These are phyloP conservation scores for Kockiozyma suomiensis DNA, from an alignment of 805 yeast genomes.

Conservation along the genomic window DNA sequence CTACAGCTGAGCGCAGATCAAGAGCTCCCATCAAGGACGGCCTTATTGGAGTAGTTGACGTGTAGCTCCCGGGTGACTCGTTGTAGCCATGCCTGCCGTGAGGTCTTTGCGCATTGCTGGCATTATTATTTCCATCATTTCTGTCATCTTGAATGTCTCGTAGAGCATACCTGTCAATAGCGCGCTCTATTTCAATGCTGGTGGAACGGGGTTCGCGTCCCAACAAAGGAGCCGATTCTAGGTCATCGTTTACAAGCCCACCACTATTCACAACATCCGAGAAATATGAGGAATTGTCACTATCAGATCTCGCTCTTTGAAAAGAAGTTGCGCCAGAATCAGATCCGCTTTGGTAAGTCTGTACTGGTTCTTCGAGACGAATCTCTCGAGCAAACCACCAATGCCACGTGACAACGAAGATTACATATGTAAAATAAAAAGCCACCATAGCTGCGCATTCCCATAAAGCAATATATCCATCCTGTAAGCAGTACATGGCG, in stretches of 20 bases:
- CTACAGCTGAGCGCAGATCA: slow-evolving; percentile 41
- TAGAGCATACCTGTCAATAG: slow-evolving; percentile 12
- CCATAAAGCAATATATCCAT: slow-evolving; percentile 56
- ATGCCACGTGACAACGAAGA: slow-evolving; percentile 51
- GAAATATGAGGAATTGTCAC: slow-evolving; percentile 6
- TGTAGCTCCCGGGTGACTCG: slow-evolving; percentile 20
- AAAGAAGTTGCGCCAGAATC: background rate
- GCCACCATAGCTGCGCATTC: slow-evolving; percentile 62
- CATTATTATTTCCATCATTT: background rate
- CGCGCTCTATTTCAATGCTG: slow-evolving; percentile 18
- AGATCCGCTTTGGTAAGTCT: background rate
- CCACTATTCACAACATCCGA: slow-evolving; percentile 22
- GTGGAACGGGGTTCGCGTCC: background rate
- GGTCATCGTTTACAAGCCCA: slow-evolving; percentile 12
- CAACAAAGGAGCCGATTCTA: slow-evolving; percentile 19
- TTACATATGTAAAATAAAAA: slow-evolving; percentile 62
- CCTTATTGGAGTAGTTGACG: slow-evolving; percentile 37
- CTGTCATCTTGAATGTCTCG: slow-evolving; percentile 7
- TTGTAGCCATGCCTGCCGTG: background rate
- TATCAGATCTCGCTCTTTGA: background rate
- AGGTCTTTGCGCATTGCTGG: slow-evolving; percentile 1
- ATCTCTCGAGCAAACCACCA: slow-evolving; percentile 36
- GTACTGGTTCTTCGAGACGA: background rate
- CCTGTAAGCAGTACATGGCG: slow-evolving; percentile 48
- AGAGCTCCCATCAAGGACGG: slow-evolving; percentile 48